phyloP scores from a whole-genome alignment of 192 early-diverging fungal genomes.

The Piromyces sp. region DNA sequence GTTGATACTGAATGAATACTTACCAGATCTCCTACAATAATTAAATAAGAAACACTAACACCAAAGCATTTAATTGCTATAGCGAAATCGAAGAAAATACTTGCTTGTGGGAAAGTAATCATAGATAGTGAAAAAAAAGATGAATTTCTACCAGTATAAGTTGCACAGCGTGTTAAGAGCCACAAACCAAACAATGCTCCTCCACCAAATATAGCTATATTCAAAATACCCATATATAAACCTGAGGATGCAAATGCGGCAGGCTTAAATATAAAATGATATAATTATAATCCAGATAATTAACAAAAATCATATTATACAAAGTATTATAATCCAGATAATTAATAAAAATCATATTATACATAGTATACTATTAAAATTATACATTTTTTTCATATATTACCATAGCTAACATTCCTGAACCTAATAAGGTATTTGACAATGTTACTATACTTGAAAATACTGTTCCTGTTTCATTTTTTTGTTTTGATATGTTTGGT shows the following conservation, averaged over 20 bases:
- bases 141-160: slow-evolving; percentile 51
- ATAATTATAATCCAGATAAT: too few relatives aligned
- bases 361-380: too few relatives aligned
- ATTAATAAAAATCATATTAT: too few relatives aligned
- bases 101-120: slow-evolving; percentile 78
- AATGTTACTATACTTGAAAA: slow-evolving; percentile 62
- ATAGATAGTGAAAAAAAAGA: slow-evolving; percentile 83
- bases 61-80: slow-evolving; percentile 99
- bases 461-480: slow-evolving; percentile 33
- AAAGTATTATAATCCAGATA: too few relatives aligned
- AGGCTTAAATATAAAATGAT: slow-evolving; percentile 42
- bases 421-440: slow-evolving; percentile 89
- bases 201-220: slow-evolving; percentile 57
- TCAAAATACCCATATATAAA: slow-evolving; percentile 56
- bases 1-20: neutral
- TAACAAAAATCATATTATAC: too few relatives aligned
- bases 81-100: slow-evolving; percentile 80
- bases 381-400: too few relatives aligned
- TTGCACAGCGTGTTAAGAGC: slow-evolving; percentile 59
- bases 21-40: slow-evolving; percentile 87
- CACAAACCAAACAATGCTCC: slow-evolving; percentile 70
- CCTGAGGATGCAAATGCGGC: slow-evolving; percentile 71
- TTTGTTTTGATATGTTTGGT: neutral
- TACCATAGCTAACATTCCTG: slow-evolving; percentile 91
- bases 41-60: slow-evolving; percentile 81